A percentile compares a stretch with the other conserved stretches of the same genome.
Evolutionary conservation across 75 land plant species (phyloP).

Genomic region (Pinus tabuliformis): DNA sequence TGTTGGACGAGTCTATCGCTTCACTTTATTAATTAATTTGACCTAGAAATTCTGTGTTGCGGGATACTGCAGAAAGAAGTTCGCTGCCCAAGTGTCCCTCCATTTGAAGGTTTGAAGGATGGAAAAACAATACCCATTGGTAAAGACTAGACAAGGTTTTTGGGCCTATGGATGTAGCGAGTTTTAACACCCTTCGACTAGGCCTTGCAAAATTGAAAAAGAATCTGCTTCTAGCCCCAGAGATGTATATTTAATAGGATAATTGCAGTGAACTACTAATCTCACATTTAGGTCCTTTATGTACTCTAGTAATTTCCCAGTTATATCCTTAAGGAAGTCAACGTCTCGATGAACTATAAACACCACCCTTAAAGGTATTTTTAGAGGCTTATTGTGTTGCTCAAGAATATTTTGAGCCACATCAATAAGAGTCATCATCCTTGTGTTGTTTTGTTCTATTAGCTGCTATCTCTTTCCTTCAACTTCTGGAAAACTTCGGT

Average conservation of each 20-base stretch:
- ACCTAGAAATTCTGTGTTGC: too few species aligned
- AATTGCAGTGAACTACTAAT: conserved; percentile 69
- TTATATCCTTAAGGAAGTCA: conserved; percentile 10
- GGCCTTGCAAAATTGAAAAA: too few species aligned
- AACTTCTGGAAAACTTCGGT: conserved; percentile 71
- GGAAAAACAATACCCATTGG: too few species aligned
- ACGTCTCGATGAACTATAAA: background rate
- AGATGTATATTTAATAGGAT: conserved; percentile 78
- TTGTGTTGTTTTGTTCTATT: conserved; percentile 81
- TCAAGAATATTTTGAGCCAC: conserved; percentile 94
- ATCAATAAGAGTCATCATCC: conserved; percentile 98
- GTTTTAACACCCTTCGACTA: too few species aligned
- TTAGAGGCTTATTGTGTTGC: conserved; percentile 89
- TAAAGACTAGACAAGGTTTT: too few species aligned
- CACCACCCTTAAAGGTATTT: conserved; percentile 71
- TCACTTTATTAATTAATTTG: too few species aligned
- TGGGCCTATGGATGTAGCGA: too few species aligned
- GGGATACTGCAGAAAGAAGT: too few species aligned
- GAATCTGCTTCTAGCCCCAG: too few species aligned
- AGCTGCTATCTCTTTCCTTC: conserved; percentile 79
- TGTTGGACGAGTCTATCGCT: too few species aligned
- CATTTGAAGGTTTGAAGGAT: too few species aligned
- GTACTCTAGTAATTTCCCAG: conserved; percentile 85
- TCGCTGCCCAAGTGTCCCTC: too few species aligned
- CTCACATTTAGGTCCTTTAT: conserved; percentile 84